Evolutionary conservation across 768 basidiomycete genomes (phyloP), one percentile per base, ranked within the genome.

Genomic region (Trametes elegans): DNA sequence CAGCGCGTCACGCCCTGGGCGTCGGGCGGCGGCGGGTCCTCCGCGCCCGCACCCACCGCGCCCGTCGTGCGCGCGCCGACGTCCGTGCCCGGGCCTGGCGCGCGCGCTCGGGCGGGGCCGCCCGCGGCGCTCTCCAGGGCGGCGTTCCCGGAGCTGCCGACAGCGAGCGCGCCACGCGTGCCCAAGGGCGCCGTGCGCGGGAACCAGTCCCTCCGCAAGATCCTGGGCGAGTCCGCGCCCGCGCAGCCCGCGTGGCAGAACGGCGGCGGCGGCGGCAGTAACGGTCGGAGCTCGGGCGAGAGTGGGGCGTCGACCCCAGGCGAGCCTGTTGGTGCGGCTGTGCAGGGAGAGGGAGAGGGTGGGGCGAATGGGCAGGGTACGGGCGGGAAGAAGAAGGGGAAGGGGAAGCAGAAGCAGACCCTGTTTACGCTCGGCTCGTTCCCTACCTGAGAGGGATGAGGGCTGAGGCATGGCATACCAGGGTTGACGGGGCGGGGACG

Each of bases 321-420:
- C 9, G 61, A 55, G 26, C 47, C 42, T n/a, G 24, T 39, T 11
- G 45, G 50, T 31, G 53, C n/a, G n/a, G n/a, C n/a, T n/a, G n/a
- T n/a, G n/a, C n/a, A n/a, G n/a, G n/a, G n/a, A n/a, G n/a, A 43
- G 13, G 32, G 13, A 16, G 63, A 47, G 13, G 59, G 42, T 42
- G 55, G 52, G 34, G 39, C 23, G 9, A 57, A 52, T 26, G 53
- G 38, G 45, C 59, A 58, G 13, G 54, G 42, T 19, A 55, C 47
- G 18, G 66, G 59, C 0, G 86, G 82, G 62, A 82, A 81, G 29
- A 89, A 83, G 77, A 92, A 90, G 70, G 80, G 81, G 0, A 93
- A 92, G 66, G 84, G 83, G 1, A 91, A 92, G 70, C 82, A 84
- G 68, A 93, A 93, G 72, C 88, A 93, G 76, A 92, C 83, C 8